Conservation (phyloP, 2,329 filamentous ascomycete species). For the Neurospora sp. region DNA sequence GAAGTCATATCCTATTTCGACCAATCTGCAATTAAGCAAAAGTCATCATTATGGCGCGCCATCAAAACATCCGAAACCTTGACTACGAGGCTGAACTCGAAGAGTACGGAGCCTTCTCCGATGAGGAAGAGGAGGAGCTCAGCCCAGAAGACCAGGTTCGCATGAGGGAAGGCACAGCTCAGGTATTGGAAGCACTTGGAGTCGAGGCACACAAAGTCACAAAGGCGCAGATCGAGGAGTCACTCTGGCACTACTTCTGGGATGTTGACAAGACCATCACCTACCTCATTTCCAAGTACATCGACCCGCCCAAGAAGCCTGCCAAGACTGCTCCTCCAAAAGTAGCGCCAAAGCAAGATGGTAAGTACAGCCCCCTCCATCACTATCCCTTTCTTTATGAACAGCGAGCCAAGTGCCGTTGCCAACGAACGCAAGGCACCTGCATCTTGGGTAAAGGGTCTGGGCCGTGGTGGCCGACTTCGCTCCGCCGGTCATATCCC, state of each 20-base stretch:
- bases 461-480: background rate
- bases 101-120: slow-evolving; percentile 32
- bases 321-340: slow-evolving; percentile 20
- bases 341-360: slow-evolving; percentile 8
- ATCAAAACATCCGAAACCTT: slow-evolving; percentile 36
- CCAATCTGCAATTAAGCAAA: background rate
- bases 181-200: slow-evolving; percentile 58
- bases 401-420: background rate
- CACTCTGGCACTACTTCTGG: slow-evolving; percentile 93
- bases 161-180: slow-evolving; percentile 55
- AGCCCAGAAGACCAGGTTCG: slow-evolving; percentile 36
- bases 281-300: slow-evolving; percentile 62
- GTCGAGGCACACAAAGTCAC: slow-evolving; percentile 46
- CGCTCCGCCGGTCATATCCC: background rate
- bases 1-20: background rate
- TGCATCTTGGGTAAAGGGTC: slow-evolving; percentile 9
- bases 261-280: slow-evolving; percentile 77
- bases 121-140: slow-evolving; percentile 34
- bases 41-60: slow-evolving; percentile 32
- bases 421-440: slow-evolving; percentile 1
- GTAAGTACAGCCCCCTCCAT: slow-evolving; percentile 11
- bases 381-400: slow-evolving; percentile 5
- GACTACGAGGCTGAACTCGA: slow-evolving; percentile 42
- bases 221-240: slow-evolving; percentile 66
- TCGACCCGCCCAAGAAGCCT: slow-evolving; percentile 33